phyloP scores from a whole-genome alignment of 148 eudicot species.

The Rhododendron griersonianum region DNA sequence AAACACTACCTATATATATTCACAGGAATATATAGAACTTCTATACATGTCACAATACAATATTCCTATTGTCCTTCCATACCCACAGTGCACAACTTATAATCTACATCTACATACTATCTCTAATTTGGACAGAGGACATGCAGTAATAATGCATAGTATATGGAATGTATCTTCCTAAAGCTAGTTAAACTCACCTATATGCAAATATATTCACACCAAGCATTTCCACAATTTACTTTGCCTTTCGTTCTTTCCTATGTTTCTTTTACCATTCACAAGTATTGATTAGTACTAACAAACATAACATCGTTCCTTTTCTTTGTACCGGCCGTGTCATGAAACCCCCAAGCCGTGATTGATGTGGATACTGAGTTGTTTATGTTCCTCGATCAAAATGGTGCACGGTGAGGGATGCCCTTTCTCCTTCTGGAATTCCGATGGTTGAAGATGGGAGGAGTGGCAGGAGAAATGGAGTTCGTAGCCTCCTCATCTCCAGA shows the following conservation, averaged over 20 bases:
- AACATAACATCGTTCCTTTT: neutral
- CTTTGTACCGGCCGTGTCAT: neutral
- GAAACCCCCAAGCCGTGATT: neutral
- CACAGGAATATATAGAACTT: neutral
- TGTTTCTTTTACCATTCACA: neutral
- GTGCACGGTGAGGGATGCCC: slow-evolving; percentile 44
- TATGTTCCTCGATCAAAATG: slow-evolving; percentile 17
- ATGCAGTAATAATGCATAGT: neutral
- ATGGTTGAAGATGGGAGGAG: slow-evolving; percentile 38
- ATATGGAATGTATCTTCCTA: neutral
- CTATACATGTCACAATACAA: neutral
- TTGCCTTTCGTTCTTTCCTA: neutral
- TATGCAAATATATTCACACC: neutral
- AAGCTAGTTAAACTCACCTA: neutral
- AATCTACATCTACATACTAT: neutral
- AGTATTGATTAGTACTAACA: neutral
- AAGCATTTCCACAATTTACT: neutral
- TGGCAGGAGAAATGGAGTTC: slow-evolving; percentile 29
- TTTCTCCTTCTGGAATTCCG: slow-evolving; percentile 38
- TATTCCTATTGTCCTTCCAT: neutral
- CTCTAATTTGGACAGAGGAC: neutral
- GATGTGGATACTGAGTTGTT: neutral
- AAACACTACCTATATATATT: neutral
- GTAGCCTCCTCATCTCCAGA: slow-evolving; percentile 18
- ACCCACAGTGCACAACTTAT: neutral